These are phyloP conservation scores for Neurospora intermedia DNA, from an alignment of 495 filamentous ascomycete genomes.

Conservation along the genomic window DNA sequence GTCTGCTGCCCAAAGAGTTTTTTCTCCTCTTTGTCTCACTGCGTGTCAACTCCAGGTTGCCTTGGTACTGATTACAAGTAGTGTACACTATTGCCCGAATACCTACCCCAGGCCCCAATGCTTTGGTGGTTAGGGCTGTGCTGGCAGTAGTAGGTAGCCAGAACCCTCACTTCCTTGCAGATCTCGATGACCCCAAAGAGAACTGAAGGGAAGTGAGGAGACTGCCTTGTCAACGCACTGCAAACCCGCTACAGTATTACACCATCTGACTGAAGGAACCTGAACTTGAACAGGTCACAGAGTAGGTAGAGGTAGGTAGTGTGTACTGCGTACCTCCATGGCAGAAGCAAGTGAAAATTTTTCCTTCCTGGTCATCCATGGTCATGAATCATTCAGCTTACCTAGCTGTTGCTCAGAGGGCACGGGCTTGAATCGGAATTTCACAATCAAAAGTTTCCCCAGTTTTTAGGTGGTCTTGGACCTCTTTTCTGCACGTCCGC, in stretches of 20 bases:
- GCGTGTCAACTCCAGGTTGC: background rate
- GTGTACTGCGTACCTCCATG: background rate
- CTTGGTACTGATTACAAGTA: background rate
- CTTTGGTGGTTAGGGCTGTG: background rate
- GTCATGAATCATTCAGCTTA: background rate
- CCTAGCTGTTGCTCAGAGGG: background rate
- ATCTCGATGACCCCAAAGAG: background rate
- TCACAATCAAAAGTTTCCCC: background rate
- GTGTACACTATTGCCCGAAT: background rate
- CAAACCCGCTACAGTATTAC: background rate
- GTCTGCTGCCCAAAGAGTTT: background rate
- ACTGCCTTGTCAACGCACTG: background rate
- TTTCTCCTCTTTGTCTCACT: background rate
- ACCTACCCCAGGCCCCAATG: background rate
- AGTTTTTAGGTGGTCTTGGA: background rate
- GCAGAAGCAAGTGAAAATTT: background rate
- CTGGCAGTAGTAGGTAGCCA: background rate
- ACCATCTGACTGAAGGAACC: background rate
- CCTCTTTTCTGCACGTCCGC: background rate
- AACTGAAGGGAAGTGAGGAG: background rate
- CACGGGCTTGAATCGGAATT: background rate
- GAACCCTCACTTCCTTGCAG: background rate
- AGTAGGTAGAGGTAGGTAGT: background rate
- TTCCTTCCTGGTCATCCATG: background rate
- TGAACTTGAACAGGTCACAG: background rate